Base-by-base conservation (phyloP, 108 stramenopile species). In the Craspedostauros australis region DNA sequence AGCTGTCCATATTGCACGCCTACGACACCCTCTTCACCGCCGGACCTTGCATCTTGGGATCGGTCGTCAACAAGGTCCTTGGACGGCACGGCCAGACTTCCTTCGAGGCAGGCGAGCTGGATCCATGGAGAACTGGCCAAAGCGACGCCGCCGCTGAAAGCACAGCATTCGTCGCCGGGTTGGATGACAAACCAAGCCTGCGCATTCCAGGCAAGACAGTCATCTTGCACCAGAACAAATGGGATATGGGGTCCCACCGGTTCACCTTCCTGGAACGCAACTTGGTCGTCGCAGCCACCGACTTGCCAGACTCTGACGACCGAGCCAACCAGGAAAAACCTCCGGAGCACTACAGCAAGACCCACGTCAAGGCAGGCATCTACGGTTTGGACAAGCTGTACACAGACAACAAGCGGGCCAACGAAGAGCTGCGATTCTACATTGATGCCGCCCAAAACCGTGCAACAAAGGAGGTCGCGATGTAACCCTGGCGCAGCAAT, bases 161-260 rank as follows among this genome's bases (percentile, higher is more conserved):
- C 4, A 62, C 68, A 5, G 60, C 66, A 34, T 66, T 66, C 30
- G 45, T 66, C 34, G 62, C 51, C 25, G 60, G 47, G 21, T 46
- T 39, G 11, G 54, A 50, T 20, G 68, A 64, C 22, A 38, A 50
- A 30, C 70, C 60, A 15, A 52, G 39, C 32, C n/a, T 39, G 40
- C 48, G 43, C 28, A 68, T 84, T 38, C 88, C 88, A 19, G 88
- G 88, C 11, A 53, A 72, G 41, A 80, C 80, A 3, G 66, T 91
- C 34, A 75, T 91, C 54, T 57, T 91, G 46, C 32, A 78, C n/a
- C 82, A 82, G 46, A 75, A 91, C 66, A 91, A 91, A 50, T 72
- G 75, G 70, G 88, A 91, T 59, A 91, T 91, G 88, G 88, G 88
- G 12, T 76, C 80, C 11, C 88, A 91, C 68, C 77, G 88, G 15